phyloP scores from a whole-genome alignment of 1,284 basidiomycete species.

The Hemileia vastatrix region DNA sequence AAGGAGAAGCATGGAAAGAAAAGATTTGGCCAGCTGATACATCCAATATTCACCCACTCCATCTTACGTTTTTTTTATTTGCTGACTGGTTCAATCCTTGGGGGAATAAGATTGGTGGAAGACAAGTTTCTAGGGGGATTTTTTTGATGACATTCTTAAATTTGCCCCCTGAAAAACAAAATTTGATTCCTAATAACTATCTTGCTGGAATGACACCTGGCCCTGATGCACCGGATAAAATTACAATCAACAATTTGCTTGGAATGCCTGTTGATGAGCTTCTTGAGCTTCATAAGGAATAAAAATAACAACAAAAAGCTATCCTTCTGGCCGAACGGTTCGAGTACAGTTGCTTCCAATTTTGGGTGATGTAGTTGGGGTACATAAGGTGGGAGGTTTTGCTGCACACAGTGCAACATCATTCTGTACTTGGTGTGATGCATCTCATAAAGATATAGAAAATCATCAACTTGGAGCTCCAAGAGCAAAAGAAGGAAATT shows the following conservation, averaged over 20 bases:
- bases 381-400: neutral
- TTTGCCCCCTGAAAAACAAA: neutral
- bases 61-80: neutral
- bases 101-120: neutral
- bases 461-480: neutral
- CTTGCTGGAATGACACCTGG: neutral
- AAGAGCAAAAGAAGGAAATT: neutral
- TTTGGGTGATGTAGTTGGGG: neutral
- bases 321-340: neutral
- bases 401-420: neutral
- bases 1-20: too few relatives aligned
- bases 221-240: neutral
- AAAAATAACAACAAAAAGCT: neutral
- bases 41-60: too few relatives aligned
- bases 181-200: neutral
- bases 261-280: neutral
- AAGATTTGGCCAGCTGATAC: too few relatives aligned
- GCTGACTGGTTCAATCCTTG: neutral
- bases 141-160: neutral
- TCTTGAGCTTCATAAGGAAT: neutral
- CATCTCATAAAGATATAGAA: neutral
- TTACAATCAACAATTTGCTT: neutral
- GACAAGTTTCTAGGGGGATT: neutral
- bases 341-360: neutral
- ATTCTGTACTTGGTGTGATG: neutral